phyloP scores from a whole-genome alignment of 306 rosid species.

The Sophora flavescens region DNA sequence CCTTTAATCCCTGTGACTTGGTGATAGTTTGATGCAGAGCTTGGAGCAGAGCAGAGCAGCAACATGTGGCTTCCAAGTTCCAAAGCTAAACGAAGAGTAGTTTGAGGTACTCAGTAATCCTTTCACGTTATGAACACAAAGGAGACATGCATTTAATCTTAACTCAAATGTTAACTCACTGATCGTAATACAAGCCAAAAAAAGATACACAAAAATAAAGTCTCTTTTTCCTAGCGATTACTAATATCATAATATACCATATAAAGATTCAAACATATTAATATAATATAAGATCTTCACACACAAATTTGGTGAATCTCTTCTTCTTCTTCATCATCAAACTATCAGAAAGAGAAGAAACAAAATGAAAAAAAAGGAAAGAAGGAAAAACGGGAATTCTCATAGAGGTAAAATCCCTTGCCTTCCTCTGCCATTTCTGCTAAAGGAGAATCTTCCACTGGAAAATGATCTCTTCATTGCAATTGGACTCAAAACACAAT shows the following conservation, averaged over 20 bases:
- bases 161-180: slow-evolving; percentile 30
- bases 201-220: background rate
- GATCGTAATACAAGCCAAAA: slow-evolving; percentile 15
- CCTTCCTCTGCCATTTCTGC: slow-evolving; percentile 66
- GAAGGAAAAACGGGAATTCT: slow-evolving; percentile 12
- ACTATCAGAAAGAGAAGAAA: slow-evolving; percentile 2
- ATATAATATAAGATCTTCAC: slow-evolving; percentile 38
- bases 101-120: background rate
- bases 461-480: slow-evolving; percentile 93
- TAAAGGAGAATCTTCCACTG: slow-evolving; percentile 73
- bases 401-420: slow-evolving; percentile 63
- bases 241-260: slow-evolving; percentile 34
- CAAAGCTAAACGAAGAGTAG: background rate
- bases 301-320: slow-evolving; percentile 45
- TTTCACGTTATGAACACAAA: background rate
- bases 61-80: slow-evolving; percentile 23
- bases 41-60: background rate
- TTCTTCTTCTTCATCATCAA: slow-evolving; percentile 23
- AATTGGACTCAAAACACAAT: slow-evolving; percentile 71
- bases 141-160: slow-evolving; percentile 1
- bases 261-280: slow-evolving; percentile 29
- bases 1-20: background rate
- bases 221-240: background rate
- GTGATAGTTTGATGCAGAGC: slow-evolving; percentile 15
- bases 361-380: background rate